Evolutionary conservation across 1,139 yeast species (phyloP), one percentile per base, ranked within the genome.

Genomic region (Geotrichum restrictum): DNA sequence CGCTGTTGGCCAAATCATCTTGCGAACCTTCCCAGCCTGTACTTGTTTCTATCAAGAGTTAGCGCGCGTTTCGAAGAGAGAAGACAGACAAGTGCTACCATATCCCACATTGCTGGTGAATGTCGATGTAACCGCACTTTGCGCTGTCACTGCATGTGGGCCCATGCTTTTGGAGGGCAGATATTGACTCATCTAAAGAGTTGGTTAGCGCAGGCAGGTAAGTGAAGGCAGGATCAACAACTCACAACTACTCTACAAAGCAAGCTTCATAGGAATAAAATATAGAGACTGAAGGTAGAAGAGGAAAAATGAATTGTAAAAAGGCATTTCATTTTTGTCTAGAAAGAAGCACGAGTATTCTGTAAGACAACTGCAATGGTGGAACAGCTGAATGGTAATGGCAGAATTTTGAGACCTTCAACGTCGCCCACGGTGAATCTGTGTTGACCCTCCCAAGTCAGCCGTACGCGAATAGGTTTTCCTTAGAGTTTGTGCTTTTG

Each of bases 21-120:
- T 29, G 33, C 7, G 49, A 45, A 11, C 46, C 53, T 29, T 40
- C 50, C 52, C 52, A 49, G 11, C 48, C 48, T 19, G 52, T 33
- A 27, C 48, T 49, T n/a, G 52, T 43, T 16, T 49, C 52, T 49
- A 27, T 13, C 14, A 7, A 21, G 14, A 14, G 43, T 38, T 45
- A 36, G 36, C 36, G n/a, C n/a, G n/a, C n/a, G n/a, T n/a, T n/a
- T n/a, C n/a, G n/a, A n/a, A n/a, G n/a, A n/a, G n/a, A n/a, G n/a
- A n/a, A n/a, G n/a, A n/a, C n/a, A n/a, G 14, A n/a, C 7, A 7
- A 27, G 14, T 41, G 22, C 44, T 49, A 49, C 52, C 52, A 38
- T 49, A 49, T 38, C 44, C 52, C 19, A 43, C 27, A 31, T 44
- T 45, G 24, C 48, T 43, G 3, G 52, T 49, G 18, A 18, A 33